phyloP scores from a whole-genome alignment of 2,329 filamentous ascomycete species.

The Ramichloridium luteum region DNA sequence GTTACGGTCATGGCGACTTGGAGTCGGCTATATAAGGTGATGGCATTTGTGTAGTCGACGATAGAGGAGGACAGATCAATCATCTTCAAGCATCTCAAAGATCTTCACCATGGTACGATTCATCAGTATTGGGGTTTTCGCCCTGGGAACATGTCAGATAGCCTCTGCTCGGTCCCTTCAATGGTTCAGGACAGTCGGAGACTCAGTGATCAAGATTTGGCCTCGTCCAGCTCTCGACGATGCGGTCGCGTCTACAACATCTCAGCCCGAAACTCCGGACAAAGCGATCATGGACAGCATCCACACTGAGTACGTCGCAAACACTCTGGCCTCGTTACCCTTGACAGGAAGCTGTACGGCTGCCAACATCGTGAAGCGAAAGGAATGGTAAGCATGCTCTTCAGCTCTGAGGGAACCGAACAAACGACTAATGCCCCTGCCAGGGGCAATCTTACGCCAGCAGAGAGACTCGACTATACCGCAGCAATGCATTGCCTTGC shows the following conservation, averaged over 20 bases:
- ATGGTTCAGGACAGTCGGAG: no score
- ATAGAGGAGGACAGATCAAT: no score
- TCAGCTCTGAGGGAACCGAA: constrained; percentile 14
- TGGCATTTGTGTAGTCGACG: no score
- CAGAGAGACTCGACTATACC: constrained; percentile 12
- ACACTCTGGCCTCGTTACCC: constrained; percentile 1
- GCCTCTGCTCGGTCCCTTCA: no score
- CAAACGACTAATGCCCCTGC: no score
- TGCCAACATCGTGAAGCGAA: constrained; percentile 16
- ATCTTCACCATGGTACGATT: no score
- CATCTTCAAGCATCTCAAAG: no score
- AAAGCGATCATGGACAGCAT: constrained; percentile 4
- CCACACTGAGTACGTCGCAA: constrained; percentile 2
- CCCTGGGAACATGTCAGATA: no score
- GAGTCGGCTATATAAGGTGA: no score
- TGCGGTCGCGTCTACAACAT: background rate
- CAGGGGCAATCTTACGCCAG: constrained; percentile 21
- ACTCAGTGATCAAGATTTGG: background rate
- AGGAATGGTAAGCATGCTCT: constrained; percentile 18
- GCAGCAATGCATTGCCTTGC: constrained; percentile 15
- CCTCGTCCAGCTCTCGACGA: background rate
- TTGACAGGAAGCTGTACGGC: constrained; percentile 16
- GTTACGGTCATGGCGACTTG: no score
- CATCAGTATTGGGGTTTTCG: no score
- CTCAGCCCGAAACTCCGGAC: background rate